Evolutionary conservation across 1,139 yeast species (phyloP).

Genomic region (Kodamaea sp.): DNA sequence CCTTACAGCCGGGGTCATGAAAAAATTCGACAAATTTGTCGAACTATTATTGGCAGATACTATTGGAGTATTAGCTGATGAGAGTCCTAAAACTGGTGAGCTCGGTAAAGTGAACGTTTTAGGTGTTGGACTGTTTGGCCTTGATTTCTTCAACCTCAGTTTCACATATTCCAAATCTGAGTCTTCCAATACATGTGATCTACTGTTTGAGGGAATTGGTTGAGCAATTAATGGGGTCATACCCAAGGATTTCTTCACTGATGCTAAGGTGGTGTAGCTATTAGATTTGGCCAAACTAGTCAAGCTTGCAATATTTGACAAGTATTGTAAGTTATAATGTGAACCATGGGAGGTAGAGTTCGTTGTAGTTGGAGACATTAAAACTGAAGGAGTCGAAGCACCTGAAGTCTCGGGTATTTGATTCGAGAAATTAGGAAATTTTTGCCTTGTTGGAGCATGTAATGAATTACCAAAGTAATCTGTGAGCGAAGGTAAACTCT

Average conservation of each 20-base stretch:
- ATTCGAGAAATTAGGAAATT: conserved; percentile 15
- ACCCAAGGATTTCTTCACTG: conserved; percentile 28
- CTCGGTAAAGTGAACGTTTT: conserved; percentile 52
- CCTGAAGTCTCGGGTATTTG: conserved; percentile 4
- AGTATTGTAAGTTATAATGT: conserved; percentile 22
- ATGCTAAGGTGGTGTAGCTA: conserved; percentile 15
- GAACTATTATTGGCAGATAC: conserved; percentile 44
- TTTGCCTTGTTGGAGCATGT: conserved; percentile 15
- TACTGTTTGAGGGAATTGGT: conserved; percentile 14
- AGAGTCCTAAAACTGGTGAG: conserved; percentile 52
- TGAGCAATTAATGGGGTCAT: conserved; percentile 41
- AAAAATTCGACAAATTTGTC: conserved; percentile 39
- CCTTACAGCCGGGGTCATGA: conserved; percentile 27
- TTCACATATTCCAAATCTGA: conserved; percentile 46
- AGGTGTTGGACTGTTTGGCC: conserved; percentile 60
- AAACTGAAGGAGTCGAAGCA: conserved; percentile 7
- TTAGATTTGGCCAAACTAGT: conserved; percentile 12
- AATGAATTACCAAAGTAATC: conserved; percentile 43
- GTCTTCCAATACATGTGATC: conserved; percentile 33
- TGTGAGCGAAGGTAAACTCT: conserved; percentile 62
- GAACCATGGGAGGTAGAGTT: conserved; percentile 14
- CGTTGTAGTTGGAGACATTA: conserved; percentile 6
- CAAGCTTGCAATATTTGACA: conserved; percentile 16
- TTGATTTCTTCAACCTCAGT: conserved; percentile 58
- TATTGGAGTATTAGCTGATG: conserved; percentile 42